These are phyloP conservation scores for Leavenworthia alabamica DNA, from an alignment of 345 rosid genomes.

Conservation along the genomic window DNA sequence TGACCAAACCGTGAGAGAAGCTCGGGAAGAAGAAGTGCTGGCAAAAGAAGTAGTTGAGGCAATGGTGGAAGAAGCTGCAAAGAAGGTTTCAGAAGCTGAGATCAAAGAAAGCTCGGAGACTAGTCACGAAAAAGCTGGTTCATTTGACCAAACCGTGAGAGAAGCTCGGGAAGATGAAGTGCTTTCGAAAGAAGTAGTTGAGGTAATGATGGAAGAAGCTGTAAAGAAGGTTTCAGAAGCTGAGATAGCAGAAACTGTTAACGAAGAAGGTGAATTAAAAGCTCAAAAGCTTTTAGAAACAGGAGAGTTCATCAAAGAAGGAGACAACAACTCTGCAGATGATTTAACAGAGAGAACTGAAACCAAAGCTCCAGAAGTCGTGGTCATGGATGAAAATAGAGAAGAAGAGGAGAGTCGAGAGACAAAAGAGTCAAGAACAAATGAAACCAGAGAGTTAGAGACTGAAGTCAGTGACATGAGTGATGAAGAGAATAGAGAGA, in stretches of 20 bases:
- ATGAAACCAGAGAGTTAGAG: conserved; percentile 18
- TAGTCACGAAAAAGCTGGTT: neutral
- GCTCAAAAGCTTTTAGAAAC: conserved; percentile 25
- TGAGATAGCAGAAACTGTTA: conserved; percentile 21
- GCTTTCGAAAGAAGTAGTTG: conserved; percentile 20
- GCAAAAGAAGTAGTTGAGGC: conserved; percentile 16
- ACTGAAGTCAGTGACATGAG: neutral
- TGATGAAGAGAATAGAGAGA: conserved; percentile 6
- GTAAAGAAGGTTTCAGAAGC: conserved; percentile 26
- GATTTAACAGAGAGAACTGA: conserved; percentile 29
- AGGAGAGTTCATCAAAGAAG: conserved; percentile 23
- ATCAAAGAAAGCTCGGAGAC: conserved; percentile 8
- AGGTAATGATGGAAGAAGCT: neutral
- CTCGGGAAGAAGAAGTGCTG: neutral
- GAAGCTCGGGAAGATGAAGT: neutral
- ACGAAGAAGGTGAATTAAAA: conserved; percentile 20
- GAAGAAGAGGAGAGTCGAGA: conserved; percentile 9
- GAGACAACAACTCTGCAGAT: conserved; percentile 9
- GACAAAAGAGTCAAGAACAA: neutral
- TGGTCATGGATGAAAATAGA: conserved; percentile 26
- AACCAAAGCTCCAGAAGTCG: conserved; percentile 33
- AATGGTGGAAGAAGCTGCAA: conserved; percentile 1
- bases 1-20: conserved; percentile 5
- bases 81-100: conserved; percentile 25
- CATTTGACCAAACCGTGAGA: conserved; percentile 1